These are phyloP conservation scores for Pleurotus tuber-regium DNA, from an alignment of 768 basidiomycete genomes.

Conservation along the genomic window DNA sequence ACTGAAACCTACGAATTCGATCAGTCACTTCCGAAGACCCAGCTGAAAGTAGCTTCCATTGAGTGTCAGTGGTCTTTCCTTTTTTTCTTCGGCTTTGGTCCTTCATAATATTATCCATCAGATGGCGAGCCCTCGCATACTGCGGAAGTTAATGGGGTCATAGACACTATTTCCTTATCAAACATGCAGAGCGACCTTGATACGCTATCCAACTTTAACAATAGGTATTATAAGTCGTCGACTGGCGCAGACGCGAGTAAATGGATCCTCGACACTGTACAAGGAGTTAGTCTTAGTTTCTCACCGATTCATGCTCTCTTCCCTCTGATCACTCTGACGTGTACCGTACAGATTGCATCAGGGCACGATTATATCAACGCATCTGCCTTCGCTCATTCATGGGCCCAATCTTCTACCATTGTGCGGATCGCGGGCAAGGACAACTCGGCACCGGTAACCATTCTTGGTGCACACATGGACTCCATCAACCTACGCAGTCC, in stretches of 20 bases:
- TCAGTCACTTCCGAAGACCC: constrained; percentile 7
- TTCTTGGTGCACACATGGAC: constrained; percentile 42
- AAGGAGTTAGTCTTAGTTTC: constrained; percentile 19
- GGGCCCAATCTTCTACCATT: constrained; percentile 33
- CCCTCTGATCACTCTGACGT: too few species aligned
- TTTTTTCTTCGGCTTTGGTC: not conserved
- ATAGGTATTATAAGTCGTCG: constrained; percentile 30
- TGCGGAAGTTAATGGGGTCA: constrained; percentile 19
- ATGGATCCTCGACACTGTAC: constrained; percentile 29
- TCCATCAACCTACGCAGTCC: constrained; percentile 38
- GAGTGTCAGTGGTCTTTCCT: not conserved
- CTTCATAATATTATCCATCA: constrained; percentile 6
- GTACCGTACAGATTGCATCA: constrained; percentile 12
- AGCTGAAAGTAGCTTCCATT: constrained; percentile 6
- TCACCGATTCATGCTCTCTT: too few species aligned
- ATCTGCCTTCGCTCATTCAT: constrained; percentile 29
- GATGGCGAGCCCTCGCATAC: constrained; percentile 26
- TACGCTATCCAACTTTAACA: constrained; percentile 31
- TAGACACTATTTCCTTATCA: constrained; percentile 20
- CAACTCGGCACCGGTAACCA: constrained; percentile 28
- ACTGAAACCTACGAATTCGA: constrained; percentile 28
- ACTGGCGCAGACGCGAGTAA: constrained; percentile 29
- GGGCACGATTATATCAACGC: constrained; percentile 28
- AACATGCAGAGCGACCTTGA: constrained; percentile 27
- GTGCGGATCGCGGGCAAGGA: constrained; percentile 33